These are phyloP conservation scores for Boletellus ananiceps DNA, from an alignment of 768 basidiomycete genomes.

Conservation along the genomic window DNA sequence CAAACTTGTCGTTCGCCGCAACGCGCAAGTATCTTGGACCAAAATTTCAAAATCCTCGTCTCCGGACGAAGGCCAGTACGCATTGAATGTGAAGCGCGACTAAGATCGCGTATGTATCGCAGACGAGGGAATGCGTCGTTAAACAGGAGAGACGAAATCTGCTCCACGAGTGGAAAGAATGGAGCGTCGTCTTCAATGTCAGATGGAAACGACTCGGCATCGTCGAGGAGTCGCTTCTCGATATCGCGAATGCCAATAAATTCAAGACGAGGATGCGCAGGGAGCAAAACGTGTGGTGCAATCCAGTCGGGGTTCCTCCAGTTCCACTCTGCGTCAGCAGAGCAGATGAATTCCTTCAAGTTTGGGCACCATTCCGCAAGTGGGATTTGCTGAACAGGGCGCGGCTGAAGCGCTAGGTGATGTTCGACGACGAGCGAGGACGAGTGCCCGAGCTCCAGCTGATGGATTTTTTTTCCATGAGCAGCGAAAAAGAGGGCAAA, in stretches of 20 bases:
- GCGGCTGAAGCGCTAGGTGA: conserved; percentile 48
- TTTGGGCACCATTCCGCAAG: conserved; percentile 70
- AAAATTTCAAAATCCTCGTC: conserved; percentile 41
- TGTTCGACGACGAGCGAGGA: conserved; percentile 64
- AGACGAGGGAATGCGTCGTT: conserved; percentile 59
- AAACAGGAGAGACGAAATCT: conserved; percentile 56
- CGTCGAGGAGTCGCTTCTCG: conserved; percentile 54
- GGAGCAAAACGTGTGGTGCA: conserved; percentile 67
- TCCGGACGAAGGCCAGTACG: conserved; percentile 34
- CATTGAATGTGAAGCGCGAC: conserved; percentile 52
- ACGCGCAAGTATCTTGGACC: conserved; percentile 44
- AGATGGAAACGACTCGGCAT: conserved; percentile 31
- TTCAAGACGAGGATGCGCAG: conserved; percentile 54
- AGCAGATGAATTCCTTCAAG: conserved; percentile 64
- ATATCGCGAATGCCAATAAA: conserved; percentile 73
- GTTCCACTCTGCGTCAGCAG: conserved; percentile 77
- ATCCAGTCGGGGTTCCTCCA: conserved; percentile 80
- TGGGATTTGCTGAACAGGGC: conserved; percentile 37
- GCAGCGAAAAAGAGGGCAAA: conserved; percentile 62
- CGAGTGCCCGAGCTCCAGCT: conserved; percentile 72
- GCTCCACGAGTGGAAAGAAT: conserved; percentile 63
- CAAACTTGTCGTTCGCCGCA: conserved; percentile 55
- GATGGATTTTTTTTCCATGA: conserved; percentile 56
- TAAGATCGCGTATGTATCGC: conserved; percentile 61
- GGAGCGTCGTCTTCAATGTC: conserved; percentile 40